Conservation (phyloP, 108 stramenopile species). For the Tribonema minus region DNA sequence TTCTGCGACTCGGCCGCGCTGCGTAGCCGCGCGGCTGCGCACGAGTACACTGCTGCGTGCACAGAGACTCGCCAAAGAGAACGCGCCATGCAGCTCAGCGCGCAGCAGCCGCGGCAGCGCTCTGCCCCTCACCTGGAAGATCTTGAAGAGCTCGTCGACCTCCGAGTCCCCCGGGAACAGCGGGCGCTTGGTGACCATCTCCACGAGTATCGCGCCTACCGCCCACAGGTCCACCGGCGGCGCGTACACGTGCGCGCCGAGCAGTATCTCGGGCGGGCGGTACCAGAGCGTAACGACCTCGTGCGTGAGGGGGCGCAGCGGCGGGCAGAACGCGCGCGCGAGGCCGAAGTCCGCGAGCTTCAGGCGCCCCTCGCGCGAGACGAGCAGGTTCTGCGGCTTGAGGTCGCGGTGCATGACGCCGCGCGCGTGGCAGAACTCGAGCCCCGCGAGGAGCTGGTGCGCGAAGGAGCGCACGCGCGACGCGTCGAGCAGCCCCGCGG, state of each 20-base stretch:
- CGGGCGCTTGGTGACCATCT: conserved; percentile 2
- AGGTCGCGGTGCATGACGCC: conserved; percentile 25
- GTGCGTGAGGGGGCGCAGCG: conserved; percentile 11
- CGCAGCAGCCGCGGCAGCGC: not conserved
- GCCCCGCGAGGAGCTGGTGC: not conserved
- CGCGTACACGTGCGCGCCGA: not conserved
- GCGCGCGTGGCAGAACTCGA: conserved; percentile 10
- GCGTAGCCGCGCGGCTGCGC: not conserved
- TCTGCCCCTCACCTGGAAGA: conserved; percentile 7
- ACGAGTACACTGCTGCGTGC: not conserved
- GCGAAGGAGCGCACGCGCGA: not conserved
- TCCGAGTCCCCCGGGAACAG: conserved; percentile 38
- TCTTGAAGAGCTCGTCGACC: conserved; percentile 24
- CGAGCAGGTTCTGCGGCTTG: conserved; percentile 76
- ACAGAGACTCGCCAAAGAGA: not conserved
- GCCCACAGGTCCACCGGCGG: conserved; percentile 23
- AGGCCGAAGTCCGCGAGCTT: conserved; percentile 98
- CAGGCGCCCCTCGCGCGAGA: conserved; percentile 77
- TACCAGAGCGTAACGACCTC: conserved; percentile 46
- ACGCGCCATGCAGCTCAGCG: not conserved
- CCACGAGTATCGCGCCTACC: conserved; percentile 2
- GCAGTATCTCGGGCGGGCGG: conserved; percentile 19
- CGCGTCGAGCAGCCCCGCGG: conserved; percentile 63
- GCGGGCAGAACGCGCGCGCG: conserved; percentile 81
- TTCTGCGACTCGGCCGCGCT: not conserved